Evolutionary conservation across 495 filamentous ascomycete genomes (phyloP).

Genomic region (Penicillium cinerascens): DNA sequence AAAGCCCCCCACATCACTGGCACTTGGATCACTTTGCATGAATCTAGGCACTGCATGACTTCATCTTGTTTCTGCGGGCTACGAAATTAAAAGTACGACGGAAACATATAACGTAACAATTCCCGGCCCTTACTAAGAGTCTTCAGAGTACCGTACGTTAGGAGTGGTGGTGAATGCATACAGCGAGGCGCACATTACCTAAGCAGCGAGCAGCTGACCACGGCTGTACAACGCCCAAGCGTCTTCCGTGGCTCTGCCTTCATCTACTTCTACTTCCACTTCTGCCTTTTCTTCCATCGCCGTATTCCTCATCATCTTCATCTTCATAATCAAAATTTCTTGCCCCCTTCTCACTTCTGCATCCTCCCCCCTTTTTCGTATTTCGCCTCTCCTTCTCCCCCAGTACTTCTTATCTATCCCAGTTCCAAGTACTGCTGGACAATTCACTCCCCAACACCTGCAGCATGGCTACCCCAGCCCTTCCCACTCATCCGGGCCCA

Average conservation of each 20-base stretch:
- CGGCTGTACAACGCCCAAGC: background rate
- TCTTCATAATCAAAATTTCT: background rate
- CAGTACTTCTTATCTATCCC: constrained; percentile 7
- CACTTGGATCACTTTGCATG: constrained; percentile 9
- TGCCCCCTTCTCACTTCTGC: background rate
- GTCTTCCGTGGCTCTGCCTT: background rate
- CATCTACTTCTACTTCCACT: background rate
- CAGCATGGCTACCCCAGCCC: constrained; percentile 35
- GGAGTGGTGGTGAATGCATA: background rate
- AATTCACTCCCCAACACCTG: constrained; percentile 1
- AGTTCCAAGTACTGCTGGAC: constrained; percentile 4
- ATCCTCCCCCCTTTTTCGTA: background rate
- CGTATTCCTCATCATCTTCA: background rate
- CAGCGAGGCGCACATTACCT: background rate
- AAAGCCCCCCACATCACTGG: constrained; percentile 10
- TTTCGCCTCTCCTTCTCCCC: constrained; percentile 1
- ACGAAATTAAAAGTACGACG: constrained; percentile 18
- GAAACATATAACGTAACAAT: background rate
- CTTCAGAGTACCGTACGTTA: background rate
- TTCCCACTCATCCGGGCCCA: constrained; percentile 39
- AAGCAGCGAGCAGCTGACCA: constrained; percentile 4
- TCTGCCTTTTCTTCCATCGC: background rate
- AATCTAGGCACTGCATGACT: constrained; percentile 21
- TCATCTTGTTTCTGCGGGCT: constrained; percentile 15
- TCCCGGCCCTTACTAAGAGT: background rate